Conservation (phyloP, 208 protist genomes). For the Trypanosoma cruzi region DNA sequence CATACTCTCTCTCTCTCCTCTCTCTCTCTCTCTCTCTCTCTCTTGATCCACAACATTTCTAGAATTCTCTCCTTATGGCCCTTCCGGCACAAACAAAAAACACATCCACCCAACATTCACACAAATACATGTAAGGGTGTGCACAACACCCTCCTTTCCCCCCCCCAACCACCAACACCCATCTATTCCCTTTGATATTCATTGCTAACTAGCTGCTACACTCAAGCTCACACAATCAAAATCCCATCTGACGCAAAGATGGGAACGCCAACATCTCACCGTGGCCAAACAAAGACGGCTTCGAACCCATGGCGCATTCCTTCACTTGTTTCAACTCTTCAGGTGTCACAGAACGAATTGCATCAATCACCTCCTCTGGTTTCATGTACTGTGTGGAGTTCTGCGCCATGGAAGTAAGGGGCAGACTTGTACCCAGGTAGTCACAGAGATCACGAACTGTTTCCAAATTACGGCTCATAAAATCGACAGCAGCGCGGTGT, state of each 20-base stretch:
- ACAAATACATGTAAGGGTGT: no score
- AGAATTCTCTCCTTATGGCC: no score
- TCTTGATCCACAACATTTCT: no score
- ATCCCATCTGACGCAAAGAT: slow-evolving; percentile 79
- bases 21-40: no score
- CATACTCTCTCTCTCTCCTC: no score
- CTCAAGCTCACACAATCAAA: slow-evolving; percentile 35
- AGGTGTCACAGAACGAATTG: slow-evolving; percentile 54
- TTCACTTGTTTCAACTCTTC: slow-evolving; percentile 70
- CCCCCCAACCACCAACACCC: no score
- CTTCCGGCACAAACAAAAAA: no score
- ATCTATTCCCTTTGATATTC: background rate
- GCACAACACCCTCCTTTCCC: no score
- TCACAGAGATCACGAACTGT: slow-evolving; percentile 85
- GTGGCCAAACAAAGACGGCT: slow-evolving; percentile 76
- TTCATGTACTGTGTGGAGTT: slow-evolving; percentile 38
- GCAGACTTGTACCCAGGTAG: slow-evolving; percentile 81
- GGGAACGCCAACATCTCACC: slow-evolving; percentile 85
- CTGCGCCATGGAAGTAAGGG: slow-evolving; percentile 25
- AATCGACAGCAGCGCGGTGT: slow-evolving; percentile 56
- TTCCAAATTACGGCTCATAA: slow-evolving; percentile 62
- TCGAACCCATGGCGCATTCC: slow-evolving; percentile 61
- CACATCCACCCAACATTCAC: no score
- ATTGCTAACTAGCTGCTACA: background rate
- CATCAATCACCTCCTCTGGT: slow-evolving; percentile 63